Evolutionary conservation across 352 stramenopile species (phyloP).

Genomic region (Halophytophthora batemanensis): DNA sequence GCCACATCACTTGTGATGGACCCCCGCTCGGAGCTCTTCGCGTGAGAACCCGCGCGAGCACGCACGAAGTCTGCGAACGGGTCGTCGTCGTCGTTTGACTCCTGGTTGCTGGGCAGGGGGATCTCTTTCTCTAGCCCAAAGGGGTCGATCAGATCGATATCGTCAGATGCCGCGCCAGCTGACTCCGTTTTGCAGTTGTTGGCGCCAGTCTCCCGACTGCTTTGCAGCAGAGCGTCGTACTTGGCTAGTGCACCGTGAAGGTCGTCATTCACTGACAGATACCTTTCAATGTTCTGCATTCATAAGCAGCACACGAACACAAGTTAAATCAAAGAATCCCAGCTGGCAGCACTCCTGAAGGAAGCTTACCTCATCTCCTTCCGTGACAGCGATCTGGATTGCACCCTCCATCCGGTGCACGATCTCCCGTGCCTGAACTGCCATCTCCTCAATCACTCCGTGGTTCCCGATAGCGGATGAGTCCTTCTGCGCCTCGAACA

Average conservation of each 20-base stretch:
- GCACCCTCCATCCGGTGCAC: slow-evolving; percentile 55
- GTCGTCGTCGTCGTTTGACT: slow-evolving; percentile 43
- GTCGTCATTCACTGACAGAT: slow-evolving; percentile 68
- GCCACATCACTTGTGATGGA: slow-evolving; percentile 1
- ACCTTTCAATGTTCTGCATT: slow-evolving; percentile 54
- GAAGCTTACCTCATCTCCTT: slow-evolving; percentile 50
- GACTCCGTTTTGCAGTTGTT: slow-evolving; percentile 6
- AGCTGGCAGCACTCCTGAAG: neutral
- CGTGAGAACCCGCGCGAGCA: slow-evolving; percentile 26
- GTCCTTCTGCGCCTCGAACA: slow-evolving; percentile 59
- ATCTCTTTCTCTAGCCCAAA: slow-evolving; percentile 17
- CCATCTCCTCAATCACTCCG: slow-evolving; percentile 73
- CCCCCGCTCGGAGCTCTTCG: slow-evolving; percentile 11
- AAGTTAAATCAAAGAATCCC: neutral
- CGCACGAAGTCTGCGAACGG: slow-evolving; percentile 64
- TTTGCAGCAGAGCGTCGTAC: slow-evolving; percentile 42
- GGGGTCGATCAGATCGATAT: slow-evolving; percentile 28
- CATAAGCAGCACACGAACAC: neutral
- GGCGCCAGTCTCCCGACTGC: slow-evolving; percentile 22
- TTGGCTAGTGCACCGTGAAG: slow-evolving; percentile 55
- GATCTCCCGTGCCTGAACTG: slow-evolving; percentile 54
- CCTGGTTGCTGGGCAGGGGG: slow-evolving; percentile 20
- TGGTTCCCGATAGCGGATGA: slow-evolving; percentile 34
- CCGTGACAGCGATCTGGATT: slow-evolving; percentile 56
- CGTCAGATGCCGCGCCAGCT: neutral